Percentiles rank a stretch among this genome's conserved stretches.
Evolutionary conservation across 768 basidiomycete genomes (phyloP).

Genomic region (Boletus rubroflammeus): DNA sequence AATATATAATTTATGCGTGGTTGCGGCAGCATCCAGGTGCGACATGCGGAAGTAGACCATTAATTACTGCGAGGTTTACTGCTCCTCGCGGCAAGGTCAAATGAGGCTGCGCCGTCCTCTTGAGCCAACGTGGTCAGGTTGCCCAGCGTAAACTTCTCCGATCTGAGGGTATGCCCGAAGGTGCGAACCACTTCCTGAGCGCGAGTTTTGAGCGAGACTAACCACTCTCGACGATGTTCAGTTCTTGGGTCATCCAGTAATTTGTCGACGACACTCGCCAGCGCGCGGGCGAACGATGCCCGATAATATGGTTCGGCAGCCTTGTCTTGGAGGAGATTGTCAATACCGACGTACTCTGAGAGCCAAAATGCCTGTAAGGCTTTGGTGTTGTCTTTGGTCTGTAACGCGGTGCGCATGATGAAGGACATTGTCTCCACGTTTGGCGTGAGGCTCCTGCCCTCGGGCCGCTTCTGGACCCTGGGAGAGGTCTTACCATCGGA

Average conservation of each 20-base stretch:
- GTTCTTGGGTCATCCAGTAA: constrained; percentile 26
- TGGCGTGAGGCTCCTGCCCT: constrained; percentile 44
- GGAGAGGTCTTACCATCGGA: constrained; percentile 38
- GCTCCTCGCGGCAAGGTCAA: constrained; percentile 27
- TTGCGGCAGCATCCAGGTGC: not conserved
- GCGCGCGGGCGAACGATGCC: constrained; percentile 46
- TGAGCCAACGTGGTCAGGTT: constrained; percentile 15
- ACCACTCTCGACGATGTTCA: constrained; percentile 14
- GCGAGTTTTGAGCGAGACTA: constrained; percentile 18
- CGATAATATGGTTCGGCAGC: constrained; percentile 36
- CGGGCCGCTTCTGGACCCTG: constrained; percentile 39
- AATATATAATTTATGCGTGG: constrained; percentile 2
- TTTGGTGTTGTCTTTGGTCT: constrained; percentile 45
- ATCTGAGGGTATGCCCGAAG: constrained; percentile 10
- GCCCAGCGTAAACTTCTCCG: constrained; percentile 27
- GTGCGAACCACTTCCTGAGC: constrained; percentile 17
- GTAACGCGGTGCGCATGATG: constrained; percentile 57
- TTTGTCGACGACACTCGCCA: constrained; percentile 40
- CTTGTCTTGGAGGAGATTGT: constrained; percentile 31
- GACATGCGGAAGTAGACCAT: constrained; percentile 6
- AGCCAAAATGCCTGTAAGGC: constrained; percentile 63
- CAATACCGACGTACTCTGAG: constrained; percentile 43
- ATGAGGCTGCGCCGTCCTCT: constrained; percentile 31
- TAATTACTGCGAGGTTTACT: constrained; percentile 26
- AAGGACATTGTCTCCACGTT: constrained; percentile 53